A percentile compares a stretch with the other conserved stretches of the same genome.
phyloP scores from a whole-genome alignment of 176 grass and related monocot genomes.

The Coix lacrymajobi region DNA sequence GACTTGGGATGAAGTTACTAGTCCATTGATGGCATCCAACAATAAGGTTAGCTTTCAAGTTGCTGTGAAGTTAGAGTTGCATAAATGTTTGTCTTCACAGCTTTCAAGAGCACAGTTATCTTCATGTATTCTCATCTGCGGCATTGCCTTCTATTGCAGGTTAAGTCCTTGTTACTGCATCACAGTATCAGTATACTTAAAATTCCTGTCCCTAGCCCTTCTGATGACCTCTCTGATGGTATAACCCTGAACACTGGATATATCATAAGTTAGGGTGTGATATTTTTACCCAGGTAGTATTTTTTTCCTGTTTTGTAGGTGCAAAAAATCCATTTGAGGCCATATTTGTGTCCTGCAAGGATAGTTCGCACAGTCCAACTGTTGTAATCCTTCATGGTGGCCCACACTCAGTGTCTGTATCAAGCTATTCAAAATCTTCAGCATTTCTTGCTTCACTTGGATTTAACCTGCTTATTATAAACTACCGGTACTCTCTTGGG shows the following conservation, averaged over 20 bases:
- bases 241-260: neutral
- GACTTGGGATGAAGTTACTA: slow-evolving; percentile 60
- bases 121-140: neutral
- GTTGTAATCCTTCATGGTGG: slow-evolving; percentile 81
- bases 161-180: slow-evolving; percentile 52
- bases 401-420: slow-evolving; percentile 71
- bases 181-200: slow-evolving; percentile 62
- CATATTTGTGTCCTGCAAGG: slow-evolving; percentile 66
- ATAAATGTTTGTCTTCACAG: neutral
- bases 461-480: slow-evolving; percentile 77
- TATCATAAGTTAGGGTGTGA: neutral
- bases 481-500: slow-evolving; percentile 62
- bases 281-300: neutral
- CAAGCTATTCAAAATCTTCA: slow-evolving; percentile 66
- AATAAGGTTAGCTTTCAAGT: slow-evolving; percentile 44
- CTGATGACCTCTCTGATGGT: slow-evolving; percentile 58
- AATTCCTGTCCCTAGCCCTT: slow-evolving; percentile 51
- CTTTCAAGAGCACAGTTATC: neutral
- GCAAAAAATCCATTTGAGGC: slow-evolving; percentile 65
- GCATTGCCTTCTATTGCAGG: slow-evolving; percentile 19
- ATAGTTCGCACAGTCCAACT: slow-evolving; percentile 49
- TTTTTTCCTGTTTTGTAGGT: slow-evolving; percentile 37
- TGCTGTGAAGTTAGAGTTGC: neutral
- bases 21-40: slow-evolving; percentile 35
- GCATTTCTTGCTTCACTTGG: slow-evolving; percentile 81